Evolutionary conservation across 106 monocot genomes (phyloP).

Genomic region (Dactylorhiza incarnata): DNA sequence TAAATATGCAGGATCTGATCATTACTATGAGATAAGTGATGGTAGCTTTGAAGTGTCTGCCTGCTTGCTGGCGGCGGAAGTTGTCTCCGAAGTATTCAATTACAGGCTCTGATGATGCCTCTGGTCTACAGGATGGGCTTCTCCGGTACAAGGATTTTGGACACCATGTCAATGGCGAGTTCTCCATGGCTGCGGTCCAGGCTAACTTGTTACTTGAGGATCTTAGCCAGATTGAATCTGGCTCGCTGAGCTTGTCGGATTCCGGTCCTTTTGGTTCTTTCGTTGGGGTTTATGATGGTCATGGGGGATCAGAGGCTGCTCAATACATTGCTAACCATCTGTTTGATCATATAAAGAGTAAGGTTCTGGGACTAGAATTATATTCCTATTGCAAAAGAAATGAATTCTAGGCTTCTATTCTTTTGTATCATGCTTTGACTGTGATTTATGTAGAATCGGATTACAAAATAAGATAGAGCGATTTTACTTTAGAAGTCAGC

Average conservation of each 20-base stretch:
- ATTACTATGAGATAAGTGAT: background rate
- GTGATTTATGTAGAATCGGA: background rate
- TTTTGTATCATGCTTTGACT: background rate
- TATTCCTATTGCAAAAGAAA: background rate
- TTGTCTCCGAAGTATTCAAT: background rate
- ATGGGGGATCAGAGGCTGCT: slow-evolving; percentile 26
- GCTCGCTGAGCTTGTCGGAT: slow-evolving; percentile 18
- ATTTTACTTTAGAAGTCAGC: no score
- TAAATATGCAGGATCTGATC: background rate
- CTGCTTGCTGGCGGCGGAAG: background rate
- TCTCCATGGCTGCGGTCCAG: slow-evolving; percentile 31
- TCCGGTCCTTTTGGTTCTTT: slow-evolving; percentile 28
- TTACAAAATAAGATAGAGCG: background rate
- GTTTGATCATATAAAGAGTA: slow-evolving; percentile 28
- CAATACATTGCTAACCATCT: slow-evolving; percentile 27
- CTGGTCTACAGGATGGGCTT: slow-evolving; percentile 22
- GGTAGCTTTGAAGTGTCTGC: background rate
- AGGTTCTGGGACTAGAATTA: background rate
- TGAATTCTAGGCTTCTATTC: background rate
- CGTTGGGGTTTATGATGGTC: slow-evolving; percentile 31
- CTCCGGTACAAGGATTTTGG: slow-evolving; percentile 33
- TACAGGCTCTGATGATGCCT: background rate
- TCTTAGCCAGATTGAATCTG: slow-evolving; percentile 28
- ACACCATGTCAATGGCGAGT: slow-evolving; percentile 23
- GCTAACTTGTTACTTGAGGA: slow-evolving; percentile 28